Evolutionary conservation across 2,329 filamentous ascomycete genomes (phyloP).

Genomic region (Teratosphaeria pseudoeucalypti): DNA sequence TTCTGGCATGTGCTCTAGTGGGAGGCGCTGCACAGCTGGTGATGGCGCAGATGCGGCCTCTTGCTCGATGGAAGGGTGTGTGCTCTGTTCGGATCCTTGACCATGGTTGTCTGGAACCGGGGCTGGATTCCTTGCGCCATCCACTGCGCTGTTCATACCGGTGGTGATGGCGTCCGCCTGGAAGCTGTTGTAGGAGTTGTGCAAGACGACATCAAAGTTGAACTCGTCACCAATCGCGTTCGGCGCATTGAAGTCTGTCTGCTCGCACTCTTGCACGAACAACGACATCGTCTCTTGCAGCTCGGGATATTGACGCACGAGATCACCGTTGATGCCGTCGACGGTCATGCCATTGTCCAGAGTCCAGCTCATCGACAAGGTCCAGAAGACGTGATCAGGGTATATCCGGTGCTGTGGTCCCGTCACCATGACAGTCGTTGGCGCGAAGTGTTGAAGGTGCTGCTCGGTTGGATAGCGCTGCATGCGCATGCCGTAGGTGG

Average conservation of each 20-base stretch:
- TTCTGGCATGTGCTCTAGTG: not conserved
- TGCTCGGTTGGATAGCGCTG: not conserved
- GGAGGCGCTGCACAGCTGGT: not conserved
- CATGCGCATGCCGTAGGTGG: not conserved
- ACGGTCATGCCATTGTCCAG: not conserved
- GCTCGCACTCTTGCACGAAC: not conserved
- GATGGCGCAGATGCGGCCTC: not conserved
- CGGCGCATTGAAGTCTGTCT: not conserved
- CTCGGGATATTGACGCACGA: not conserved
- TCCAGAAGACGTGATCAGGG: not conserved
- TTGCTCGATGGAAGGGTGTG: not conserved
- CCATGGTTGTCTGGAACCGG: not conserved
- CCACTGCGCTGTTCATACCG: not conserved
- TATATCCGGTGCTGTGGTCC: not conserved
- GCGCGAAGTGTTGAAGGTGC: not conserved
- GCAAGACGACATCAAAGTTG: not conserved
- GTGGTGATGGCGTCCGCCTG: not conserved
- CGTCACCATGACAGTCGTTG: not conserved
- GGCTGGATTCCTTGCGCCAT: not conserved
- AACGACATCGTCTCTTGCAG: not conserved
- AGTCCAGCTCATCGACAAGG: not conserved
- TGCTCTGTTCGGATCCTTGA: not conserved
- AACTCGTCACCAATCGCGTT: not conserved
- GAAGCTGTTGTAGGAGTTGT: not conserved
- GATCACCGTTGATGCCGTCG: not conserved